Conservation (phyloP, 192 early-diverging fungal species). For the Jimgerdemannia flammicorona region DNA sequence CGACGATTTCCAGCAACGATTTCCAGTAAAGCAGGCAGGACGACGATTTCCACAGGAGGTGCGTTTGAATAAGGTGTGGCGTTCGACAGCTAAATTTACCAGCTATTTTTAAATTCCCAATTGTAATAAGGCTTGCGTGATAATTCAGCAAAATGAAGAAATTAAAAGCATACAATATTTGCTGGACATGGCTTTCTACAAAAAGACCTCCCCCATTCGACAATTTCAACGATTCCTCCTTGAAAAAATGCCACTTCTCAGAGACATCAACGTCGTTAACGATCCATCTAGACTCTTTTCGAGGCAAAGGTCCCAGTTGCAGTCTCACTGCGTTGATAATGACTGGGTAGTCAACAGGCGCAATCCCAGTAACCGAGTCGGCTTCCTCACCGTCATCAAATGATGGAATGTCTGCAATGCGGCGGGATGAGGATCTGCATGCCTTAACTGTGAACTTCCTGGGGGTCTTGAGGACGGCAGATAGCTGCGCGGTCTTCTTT, state of each 20-base stretch:
- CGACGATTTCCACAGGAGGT: no score
- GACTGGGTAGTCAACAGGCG: slow-evolving; percentile 2
- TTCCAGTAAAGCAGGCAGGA: no score
- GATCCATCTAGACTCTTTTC: slow-evolving; percentile 14
- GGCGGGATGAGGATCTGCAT: no score
- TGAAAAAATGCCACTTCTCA: slow-evolving; percentile 10
- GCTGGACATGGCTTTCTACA: slow-evolving; percentile 8
- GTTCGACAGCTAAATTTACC: no score
- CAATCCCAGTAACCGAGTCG: background rate
- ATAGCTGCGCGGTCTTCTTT: no score
- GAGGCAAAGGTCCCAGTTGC: slow-evolving; percentile 9
- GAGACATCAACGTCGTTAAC: slow-evolving; percentile 5
- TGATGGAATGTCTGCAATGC: background rate
- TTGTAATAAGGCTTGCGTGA: slow-evolving; percentile 15
- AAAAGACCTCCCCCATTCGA: slow-evolving; percentile 5
- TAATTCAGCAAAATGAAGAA: slow-evolving; percentile 18
- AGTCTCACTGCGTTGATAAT: slow-evolving; percentile 11
- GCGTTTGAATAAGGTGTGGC: no score
- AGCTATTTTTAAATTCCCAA: no score
- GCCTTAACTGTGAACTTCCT: no score
- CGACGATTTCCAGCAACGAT: no score
- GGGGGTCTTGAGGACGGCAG: no score
- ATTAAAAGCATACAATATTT: slow-evolving; percentile 16
- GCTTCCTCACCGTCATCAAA: background rate
- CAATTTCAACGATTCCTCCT: slow-evolving; percentile 8